Conservation (phyloP, 1,284 basidiomycete species). For the Cystobasidium pallidum region DNA sequence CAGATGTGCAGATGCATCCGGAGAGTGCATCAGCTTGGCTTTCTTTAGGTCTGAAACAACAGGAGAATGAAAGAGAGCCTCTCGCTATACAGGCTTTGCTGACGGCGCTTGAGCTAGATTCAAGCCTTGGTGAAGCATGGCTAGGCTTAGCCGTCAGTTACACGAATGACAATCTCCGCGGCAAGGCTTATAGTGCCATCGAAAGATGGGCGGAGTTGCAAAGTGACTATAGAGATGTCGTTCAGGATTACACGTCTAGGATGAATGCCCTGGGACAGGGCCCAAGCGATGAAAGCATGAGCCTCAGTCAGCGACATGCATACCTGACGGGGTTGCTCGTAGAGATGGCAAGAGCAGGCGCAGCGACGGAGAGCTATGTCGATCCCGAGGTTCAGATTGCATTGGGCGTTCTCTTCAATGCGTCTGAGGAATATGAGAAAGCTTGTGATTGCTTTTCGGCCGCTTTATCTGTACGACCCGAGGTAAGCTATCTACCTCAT, state of each 20-base stretch:
- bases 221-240: conserved; percentile 63
- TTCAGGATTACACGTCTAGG: conserved; percentile 58
- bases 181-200: conserved; percentile 73
- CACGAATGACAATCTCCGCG: conserved; percentile 84
- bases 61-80: conserved; percentile 94
- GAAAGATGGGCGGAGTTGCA: conserved; percentile 76
- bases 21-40: conserved; percentile 79
- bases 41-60: conserved; percentile 92
- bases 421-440: conserved; percentile 88
- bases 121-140: conserved; percentile 76
- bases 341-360: conserved; percentile 55
- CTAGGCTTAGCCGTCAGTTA: conserved; percentile 88
- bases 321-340: conserved; percentile 56
- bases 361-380: conserved; percentile 56
- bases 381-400: conserved; percentile 96
- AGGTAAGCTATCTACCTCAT: conserved; percentile 63
- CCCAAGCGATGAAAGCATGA: conserved; percentile 13
- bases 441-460: conserved; percentile 93
- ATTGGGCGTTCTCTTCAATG: conserved; percentile 88
- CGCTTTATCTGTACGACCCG: conserved; percentile 81
- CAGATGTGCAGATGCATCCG: conserved; percentile 78
- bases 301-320: conserved; percentile 49
- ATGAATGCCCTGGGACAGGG: conserved; percentile 57
- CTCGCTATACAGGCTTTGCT: conserved; percentile 85
- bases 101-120: conserved; percentile 79